phyloP scores from a whole-genome alignment of 225 moss, liverwort and hornwort genomes.

The Anthoceros angustus region DNA sequence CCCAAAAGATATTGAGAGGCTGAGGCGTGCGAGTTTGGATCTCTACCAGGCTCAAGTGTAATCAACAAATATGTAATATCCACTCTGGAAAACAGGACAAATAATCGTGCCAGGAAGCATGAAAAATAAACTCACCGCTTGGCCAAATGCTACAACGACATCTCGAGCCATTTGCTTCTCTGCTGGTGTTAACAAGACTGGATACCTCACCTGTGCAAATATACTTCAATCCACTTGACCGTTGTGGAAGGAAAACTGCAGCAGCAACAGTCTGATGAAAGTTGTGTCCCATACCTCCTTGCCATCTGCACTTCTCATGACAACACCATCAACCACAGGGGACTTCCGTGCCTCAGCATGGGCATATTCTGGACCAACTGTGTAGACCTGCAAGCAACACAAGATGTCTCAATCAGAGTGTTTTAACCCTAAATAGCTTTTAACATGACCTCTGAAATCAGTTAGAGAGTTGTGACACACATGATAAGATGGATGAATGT shows the following conservation, averaged over 20 bases:
- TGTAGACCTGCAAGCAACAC: slow-evolving; percentile 56
- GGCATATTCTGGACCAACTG: slow-evolving; percentile 95
- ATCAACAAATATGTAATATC: neutral
- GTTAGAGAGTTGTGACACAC: neutral
- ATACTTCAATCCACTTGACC: neutral
- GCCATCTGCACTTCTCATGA: slow-evolving; percentile 98
- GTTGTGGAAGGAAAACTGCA: neutral
- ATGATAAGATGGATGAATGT: neutral
- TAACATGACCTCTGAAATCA: neutral
- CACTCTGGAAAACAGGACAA: neutral
- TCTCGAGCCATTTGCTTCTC: slow-evolving; percentile 99
- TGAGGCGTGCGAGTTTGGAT: neutral
- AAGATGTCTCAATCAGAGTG: neutral
- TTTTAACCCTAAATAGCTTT: neutral
- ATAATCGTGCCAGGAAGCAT: neutral
- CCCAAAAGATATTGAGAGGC: neutral
- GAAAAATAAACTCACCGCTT: slow-evolving; percentile 47
- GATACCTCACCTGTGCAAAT: slow-evolving; percentile 73
- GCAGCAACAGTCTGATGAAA: too few relatives aligned
- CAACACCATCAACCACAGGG: slow-evolving; percentile 98
- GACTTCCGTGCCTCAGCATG: slow-evolving; percentile 99
- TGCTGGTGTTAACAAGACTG: slow-evolving; percentile 82
- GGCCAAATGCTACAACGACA: slow-evolving; percentile 94
- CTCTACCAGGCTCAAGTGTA: too few relatives aligned
- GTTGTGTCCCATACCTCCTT: slow-evolving; percentile 64